These are phyloP conservation scores for Triglochin maritima DNA, from an alignment of 106 monocot species.

Conservation along the genomic window DNA sequence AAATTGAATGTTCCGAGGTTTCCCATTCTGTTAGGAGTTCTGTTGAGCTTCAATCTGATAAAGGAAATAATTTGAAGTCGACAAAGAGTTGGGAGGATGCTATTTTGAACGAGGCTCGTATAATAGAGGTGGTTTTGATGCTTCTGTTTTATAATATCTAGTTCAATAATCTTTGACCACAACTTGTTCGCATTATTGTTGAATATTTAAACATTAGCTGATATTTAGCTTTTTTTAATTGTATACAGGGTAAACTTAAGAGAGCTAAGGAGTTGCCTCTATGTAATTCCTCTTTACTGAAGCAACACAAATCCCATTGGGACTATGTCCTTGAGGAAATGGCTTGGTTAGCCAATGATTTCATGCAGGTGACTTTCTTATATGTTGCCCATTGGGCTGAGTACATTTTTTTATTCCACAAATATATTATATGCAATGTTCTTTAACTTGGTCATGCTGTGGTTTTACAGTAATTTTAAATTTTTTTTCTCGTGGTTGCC, in stretches of 20 bases:
- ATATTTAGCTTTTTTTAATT: not conserved
- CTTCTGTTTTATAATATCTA: not conserved
- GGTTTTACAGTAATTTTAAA: not conserved
- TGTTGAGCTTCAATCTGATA: conserved; percentile 27
- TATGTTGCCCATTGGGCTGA: not conserved
- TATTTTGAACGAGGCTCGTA: conserved; percentile 62
- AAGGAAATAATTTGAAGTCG: conserved; percentile 17
- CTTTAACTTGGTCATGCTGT: not conserved
- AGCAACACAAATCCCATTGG: conserved; percentile 65
- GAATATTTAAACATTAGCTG: too few species aligned
- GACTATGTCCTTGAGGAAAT: conserved; percentile 99
- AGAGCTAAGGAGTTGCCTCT: conserved; percentile 38
- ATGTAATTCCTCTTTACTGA: conserved; percentile 33
- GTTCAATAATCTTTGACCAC: not conserved
- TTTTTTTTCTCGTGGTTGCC: not conserved
- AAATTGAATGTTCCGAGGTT: conserved; percentile 12
- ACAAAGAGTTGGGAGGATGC: conserved; percentile 63
- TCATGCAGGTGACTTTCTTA: conserved; percentile 66
- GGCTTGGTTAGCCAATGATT: conserved; percentile 99
- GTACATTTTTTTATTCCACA: not conserved
- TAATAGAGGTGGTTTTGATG: conserved; percentile 59
- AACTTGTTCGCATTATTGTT: not conserved
- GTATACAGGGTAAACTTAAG: conserved; percentile 57
- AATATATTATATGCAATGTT: not conserved
- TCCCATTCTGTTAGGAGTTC: conserved; percentile 7